These are phyloP conservation scores for Prunus padus DNA, from an alignment of 306 rosid genomes.

Conservation along the genomic window DNA sequence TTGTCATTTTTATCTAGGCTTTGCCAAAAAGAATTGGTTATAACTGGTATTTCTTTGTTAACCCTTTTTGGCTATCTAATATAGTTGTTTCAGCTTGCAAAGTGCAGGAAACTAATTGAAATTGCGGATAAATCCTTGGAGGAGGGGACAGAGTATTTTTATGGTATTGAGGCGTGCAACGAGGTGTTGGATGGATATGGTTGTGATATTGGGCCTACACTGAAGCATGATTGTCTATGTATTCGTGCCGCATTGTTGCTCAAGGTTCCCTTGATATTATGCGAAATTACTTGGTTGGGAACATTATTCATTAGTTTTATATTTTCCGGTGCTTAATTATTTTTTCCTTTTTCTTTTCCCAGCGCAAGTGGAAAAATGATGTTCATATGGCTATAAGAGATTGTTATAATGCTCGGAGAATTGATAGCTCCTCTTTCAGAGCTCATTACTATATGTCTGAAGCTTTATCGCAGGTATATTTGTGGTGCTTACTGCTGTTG, in stretches of 20 bases:
- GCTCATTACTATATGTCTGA: conserved; percentile 72
- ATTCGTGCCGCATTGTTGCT: conserved; percentile 75
- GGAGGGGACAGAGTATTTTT: conserved; percentile 39
- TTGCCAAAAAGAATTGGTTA: neutral
- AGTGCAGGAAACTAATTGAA: conserved; percentile 67
- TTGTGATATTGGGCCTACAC: conserved; percentile 43
- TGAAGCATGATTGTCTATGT: conserved; percentile 68
- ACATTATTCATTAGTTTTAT: conserved; percentile 15
- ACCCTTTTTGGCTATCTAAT: conserved; percentile 27
- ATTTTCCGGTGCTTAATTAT: neutral
- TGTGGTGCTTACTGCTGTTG: conserved; percentile 21
- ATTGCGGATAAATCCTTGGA: conserved; percentile 61
- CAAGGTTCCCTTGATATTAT: conserved; percentile 52
- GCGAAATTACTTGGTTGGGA: conserved; percentile 25
- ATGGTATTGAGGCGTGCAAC: conserved; percentile 89
- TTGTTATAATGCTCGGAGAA: conserved; percentile 70
- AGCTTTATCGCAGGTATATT: conserved; percentile 86
- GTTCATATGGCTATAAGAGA: conserved; percentile 88
- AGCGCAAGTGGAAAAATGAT: conserved; percentile 99
- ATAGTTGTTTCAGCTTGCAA: conserved; percentile 63
- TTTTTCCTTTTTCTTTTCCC: conserved; percentile 20
- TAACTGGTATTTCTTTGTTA: conserved; percentile 19
- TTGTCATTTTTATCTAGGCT: conserved; percentile 1
- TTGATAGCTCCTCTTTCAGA: conserved; percentile 57
- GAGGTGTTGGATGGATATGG: conserved; percentile 74